A percentile compares a stretch with the other conserved stretches of the same genome.
phyloP scores from a whole-genome alignment of 2,329 filamentous ascomycete genomes.

The Cordyceps javanica region DNA sequence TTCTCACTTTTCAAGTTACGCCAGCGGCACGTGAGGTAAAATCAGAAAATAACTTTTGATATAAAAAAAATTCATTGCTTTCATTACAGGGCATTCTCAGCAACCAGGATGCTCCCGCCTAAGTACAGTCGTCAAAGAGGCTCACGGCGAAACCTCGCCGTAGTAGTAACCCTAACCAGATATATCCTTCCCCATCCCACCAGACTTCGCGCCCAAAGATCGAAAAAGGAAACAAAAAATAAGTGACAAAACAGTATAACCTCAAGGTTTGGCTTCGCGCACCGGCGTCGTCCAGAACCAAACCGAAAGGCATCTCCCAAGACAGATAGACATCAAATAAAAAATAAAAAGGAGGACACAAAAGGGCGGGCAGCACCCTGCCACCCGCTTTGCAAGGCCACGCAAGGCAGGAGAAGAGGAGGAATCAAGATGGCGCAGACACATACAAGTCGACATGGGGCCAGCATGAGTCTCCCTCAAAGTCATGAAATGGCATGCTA shows the following conservation, averaged over 20 bases:
- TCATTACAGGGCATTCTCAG: constrained; percentile 21
- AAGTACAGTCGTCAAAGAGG: constrained; percentile 20
- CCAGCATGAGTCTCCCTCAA: not conserved
- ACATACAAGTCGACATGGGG: not conserved
- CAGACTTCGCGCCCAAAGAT: constrained; percentile 5
- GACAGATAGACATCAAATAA: not conserved
- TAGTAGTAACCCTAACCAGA: constrained; percentile 5
- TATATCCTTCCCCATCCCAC: constrained; percentile 7
- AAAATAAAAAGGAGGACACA: not conserved
- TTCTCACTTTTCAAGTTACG: too few relatives aligned
- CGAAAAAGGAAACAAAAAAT: not conserved
- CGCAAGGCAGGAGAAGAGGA: not conserved
- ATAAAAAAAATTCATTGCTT: constrained; percentile 22
- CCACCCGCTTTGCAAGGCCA: not conserved
- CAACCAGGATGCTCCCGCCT: constrained; percentile 19
- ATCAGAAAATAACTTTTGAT: not conserved
- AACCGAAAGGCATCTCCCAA: not conserved
- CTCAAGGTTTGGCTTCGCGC: not conserved
- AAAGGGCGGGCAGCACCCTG: not conserved
- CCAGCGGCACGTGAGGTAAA: too few relatives aligned
- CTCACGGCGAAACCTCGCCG: not conserved
- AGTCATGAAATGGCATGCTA: not conserved
- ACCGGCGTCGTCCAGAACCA: not conserved
- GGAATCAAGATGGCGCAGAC: not conserved
- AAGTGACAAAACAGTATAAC: not conserved